Conservation (phyloP, 1,284 basidiomycete species). For the Apiotrichum laibachii region DNA sequence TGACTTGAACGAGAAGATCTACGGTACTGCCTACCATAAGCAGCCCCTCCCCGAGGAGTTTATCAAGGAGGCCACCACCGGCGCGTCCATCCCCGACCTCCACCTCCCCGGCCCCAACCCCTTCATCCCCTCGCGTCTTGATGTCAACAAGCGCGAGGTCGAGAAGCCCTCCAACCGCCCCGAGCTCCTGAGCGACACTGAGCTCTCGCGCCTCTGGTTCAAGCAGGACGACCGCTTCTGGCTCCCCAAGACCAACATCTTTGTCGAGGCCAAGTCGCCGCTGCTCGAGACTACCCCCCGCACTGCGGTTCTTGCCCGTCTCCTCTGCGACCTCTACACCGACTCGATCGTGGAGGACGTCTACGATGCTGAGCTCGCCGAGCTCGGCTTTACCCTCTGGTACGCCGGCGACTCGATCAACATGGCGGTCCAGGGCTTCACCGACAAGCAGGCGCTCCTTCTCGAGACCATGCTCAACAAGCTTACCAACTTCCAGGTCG, state of each 20-base stretch:
- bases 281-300: conserved; percentile 48
- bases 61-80: conserved; percentile 61
- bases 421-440: conserved; percentile 79
- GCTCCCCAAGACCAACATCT: conserved; percentile 72
- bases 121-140: conserved; percentile 84
- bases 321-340: conserved; percentile 82
- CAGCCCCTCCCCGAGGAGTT: conserved; percentile 66
- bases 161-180: conserved; percentile 70
- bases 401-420: conserved; percentile 67
- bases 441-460: conserved; percentile 84
- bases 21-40: conserved; percentile 77
- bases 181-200: conserved; percentile 68
- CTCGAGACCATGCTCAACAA: conserved; percentile 72
- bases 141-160: conserved; percentile 71
- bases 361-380: conserved; percentile 91
- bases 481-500: conserved; percentile 66
- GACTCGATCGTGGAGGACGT: conserved; percentile 87
- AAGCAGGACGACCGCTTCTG: conserved; percentile 96
- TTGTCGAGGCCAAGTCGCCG: conserved; percentile 46
- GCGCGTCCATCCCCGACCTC: conserved; percentile 63
- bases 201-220: conserved; percentile 77
- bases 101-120: conserved; percentile 80
- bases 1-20: conserved; percentile 72
- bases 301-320: conserved; percentile 46
- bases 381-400: conserved; percentile 73